phyloP scores from a whole-genome alignment of 495 filamentous ascomycete species.

The Penicillium canescens region DNA sequence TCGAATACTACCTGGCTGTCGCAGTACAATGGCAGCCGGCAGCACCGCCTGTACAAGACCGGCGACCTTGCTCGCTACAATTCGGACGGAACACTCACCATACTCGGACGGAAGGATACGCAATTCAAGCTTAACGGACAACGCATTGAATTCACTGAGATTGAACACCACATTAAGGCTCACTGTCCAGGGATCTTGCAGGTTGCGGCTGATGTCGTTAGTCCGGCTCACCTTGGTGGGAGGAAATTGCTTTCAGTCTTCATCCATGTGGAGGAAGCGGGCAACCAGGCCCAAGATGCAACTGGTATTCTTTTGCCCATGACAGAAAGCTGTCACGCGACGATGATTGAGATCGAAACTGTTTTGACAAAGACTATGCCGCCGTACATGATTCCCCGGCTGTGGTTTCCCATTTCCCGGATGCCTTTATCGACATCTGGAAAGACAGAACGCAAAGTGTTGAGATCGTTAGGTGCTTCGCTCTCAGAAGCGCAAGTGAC shows the following conservation, averaged over 20 bases:
- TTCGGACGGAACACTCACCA: constrained; percentile 37
- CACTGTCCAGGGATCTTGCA: not conserved
- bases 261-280: not conserved
- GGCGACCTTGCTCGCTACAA: constrained; percentile 50
- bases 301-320: not conserved
- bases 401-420: not conserved
- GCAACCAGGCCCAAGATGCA: not conserved
- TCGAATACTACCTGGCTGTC: constrained; percentile 43
- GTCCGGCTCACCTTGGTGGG: not conserved
- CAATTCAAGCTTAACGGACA: constrained; percentile 38
- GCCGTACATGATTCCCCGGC: not conserved
- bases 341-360: not conserved
- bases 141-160: constrained; percentile 35
- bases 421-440: not conserved
- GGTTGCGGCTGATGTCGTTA: not conserved
- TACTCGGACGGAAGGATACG: constrained; percentile 33
- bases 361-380: not conserved
- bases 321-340: not conserved
- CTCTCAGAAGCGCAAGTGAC: not conserved
- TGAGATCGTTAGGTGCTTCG: not conserved
- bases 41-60: constrained; percentile 42
- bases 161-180: constrained; percentile 21
- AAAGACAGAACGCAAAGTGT: not conserved
- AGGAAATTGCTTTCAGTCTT: not conserved
- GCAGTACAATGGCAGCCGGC: not conserved